phyloP scores from a whole-genome alignment of 306 rosid genomes.

The Vicia faba region DNA sequence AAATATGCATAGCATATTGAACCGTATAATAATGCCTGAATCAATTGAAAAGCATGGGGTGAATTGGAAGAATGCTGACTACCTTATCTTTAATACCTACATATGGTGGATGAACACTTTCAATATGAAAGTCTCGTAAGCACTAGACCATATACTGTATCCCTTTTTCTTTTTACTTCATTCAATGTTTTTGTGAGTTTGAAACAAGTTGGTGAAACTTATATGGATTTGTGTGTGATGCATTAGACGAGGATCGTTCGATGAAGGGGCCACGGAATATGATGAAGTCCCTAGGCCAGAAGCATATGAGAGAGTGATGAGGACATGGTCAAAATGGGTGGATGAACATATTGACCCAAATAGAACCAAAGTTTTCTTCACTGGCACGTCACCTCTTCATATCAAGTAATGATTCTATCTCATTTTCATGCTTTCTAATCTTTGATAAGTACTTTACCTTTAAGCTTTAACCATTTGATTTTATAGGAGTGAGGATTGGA shows the following conservation, averaged over 20 bases:
- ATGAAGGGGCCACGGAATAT: constrained; percentile 78
- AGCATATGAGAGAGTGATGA: constrained; percentile 71
- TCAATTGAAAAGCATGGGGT: constrained; percentile 86
- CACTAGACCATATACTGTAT: neutral
- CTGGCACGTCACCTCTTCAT: constrained; percentile 93
- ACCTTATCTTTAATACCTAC: constrained; percentile 85
- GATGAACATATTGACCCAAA: constrained; percentile 71
- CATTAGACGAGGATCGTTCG: constrained; percentile 85
- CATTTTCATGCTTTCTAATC: neutral
- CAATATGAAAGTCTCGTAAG: constrained; percentile 90
- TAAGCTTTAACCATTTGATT: constrained; percentile 6
- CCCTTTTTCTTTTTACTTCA: neutral
- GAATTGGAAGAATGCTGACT: constrained; percentile 86
- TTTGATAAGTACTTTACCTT: constrained; percentile 3
- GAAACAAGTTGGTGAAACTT: constrained; percentile 17
- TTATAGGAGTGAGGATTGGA: constrained; percentile 86
- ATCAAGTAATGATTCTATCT: constrained; percentile 67
- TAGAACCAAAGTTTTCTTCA: constrained; percentile 78
- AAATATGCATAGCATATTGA: constrained; percentile 86
- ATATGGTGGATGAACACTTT: constrained; percentile 99
- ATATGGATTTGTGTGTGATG: constrained; percentile 21
- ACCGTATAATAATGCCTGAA: constrained; percentile 95
- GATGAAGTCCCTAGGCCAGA: constrained; percentile 74
- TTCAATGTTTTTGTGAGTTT: neutral
- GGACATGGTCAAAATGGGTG: constrained; percentile 91